Percentiles rank a stretch among this genome's conserved stretches.
phyloP scores from a whole-genome alignment of 768 basidiomycete species.

The Gloeophyllum trabeum region DNA sequence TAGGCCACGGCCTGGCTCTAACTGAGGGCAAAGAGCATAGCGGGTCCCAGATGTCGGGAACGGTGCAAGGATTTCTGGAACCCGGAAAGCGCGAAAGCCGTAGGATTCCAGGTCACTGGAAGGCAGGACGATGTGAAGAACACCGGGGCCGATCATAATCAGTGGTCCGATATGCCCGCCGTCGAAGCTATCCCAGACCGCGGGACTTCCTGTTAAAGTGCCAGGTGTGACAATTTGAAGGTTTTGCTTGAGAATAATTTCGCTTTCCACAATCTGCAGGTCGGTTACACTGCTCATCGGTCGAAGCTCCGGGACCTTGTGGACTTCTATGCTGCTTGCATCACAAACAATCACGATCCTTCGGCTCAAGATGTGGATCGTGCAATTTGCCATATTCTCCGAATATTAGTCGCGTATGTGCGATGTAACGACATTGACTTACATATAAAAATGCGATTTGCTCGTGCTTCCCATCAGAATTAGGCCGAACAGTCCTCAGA shows the following conservation, averaged over 20 bases:
- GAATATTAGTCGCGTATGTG: no score
- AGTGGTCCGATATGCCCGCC: neutral
- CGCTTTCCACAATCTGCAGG: neutral
- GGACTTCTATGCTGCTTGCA: neutral
- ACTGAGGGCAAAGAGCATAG: neutral
- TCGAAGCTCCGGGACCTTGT: neutral
- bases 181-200: neutral
- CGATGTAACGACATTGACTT: no score
- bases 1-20: neutral
- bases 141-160: neutral
- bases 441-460: no score
- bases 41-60: neutral
- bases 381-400: neutral
- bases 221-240: neutral
- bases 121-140: neutral
- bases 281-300: neutral
- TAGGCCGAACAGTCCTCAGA: neutral
- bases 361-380: neutral
- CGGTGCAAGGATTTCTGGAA: neutral
- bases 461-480: neutral
- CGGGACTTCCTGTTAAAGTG: neutral
- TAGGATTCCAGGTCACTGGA: neutral
- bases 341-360: neutral
- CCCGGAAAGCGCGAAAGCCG: neutral
- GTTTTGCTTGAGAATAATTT: neutral